Base-by-base conservation (phyloP, 108 stramenopile genomes). In the Nitzschia inconspicua region DNA sequence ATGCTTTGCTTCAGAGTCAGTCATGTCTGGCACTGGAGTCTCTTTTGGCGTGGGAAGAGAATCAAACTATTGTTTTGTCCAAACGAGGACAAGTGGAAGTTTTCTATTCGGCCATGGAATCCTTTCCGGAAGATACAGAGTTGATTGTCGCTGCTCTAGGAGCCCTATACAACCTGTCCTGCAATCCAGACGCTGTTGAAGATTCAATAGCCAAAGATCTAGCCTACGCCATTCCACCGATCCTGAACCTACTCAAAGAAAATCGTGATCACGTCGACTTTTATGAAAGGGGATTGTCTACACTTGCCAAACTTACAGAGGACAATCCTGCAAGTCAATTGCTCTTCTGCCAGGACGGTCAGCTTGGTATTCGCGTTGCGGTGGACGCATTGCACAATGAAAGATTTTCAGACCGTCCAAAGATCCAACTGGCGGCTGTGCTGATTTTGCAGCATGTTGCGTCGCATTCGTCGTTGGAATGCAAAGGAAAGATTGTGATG, bases 401-500 rank as follows among this genome's bases (percentile, higher is more conserved):
- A 1, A 2, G 19, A 5, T n/a, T n/a, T n/a, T n/a, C n/a, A n/a
- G n/a, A n/a, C n/a, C n/a, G n/a, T n/a, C n/a, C n/a, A n/a, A n/a
- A n/a, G n/a, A 25, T 54, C 6, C 14, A 35, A 32, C 7, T 11
- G 0, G 31, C 53, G 0, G 53, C 53, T 1, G 16, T 36, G 3
- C 0, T 1, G 16, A 35, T 54, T n/a, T 3, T 54, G 18, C 34
- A 54, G 34, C 16, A 54, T 28, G 3, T 54, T 7, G 34, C 53
- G 32, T 36, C 53, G 22, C 53, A 54, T 54, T 23, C 34, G 14
- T 54, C 53, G 0, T 0, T 54, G 22, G 53, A 54, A 32, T 32
- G 34, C n/a, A 54, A 54, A 28, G 53, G 53, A 5, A 54, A 54
- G 23, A 54, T 54, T 20, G 53, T 22, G 3, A 19, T 54, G 19